A percentile compares a stretch with the other conserved stretches of the same genome.
phyloP scores from a whole-genome alignment of 2,329 filamentous ascomycete species.

The Talaromyces verruculosus region DNA sequence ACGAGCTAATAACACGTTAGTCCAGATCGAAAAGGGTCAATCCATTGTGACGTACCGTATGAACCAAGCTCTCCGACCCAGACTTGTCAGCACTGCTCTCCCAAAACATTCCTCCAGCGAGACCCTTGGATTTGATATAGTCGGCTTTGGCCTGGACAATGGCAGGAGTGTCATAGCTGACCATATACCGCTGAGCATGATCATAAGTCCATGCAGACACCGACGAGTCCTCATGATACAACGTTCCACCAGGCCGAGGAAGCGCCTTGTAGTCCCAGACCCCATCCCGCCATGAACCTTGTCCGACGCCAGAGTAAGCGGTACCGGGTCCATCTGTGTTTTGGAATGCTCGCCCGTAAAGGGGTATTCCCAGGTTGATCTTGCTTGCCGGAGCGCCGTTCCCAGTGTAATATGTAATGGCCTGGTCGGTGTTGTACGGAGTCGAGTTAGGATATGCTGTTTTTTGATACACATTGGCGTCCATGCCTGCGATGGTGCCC shows the following conservation, averaged over 20 bases:
- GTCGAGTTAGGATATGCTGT: constrained; percentile 61
- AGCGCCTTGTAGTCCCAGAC: constrained; percentile 78
- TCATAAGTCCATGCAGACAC: constrained; percentile 70
- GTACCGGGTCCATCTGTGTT: constrained; percentile 73
- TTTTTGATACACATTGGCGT: constrained; percentile 69
- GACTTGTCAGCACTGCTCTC: constrained; percentile 77
- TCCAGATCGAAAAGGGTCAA: neutral
- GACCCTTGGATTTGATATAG: constrained; percentile 61
- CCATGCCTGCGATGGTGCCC: constrained; percentile 17
- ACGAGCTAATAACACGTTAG: constrained; percentile 31
- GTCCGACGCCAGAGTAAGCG: constrained; percentile 69
- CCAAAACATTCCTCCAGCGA: constrained; percentile 98
- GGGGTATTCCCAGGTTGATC: constrained; percentile 84
- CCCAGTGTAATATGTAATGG: constrained; percentile 68
- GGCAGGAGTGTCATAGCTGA: constrained; percentile 70
- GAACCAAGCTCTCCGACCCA: constrained; percentile 66
- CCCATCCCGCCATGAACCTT: constrained; percentile 71
- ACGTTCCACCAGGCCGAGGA: constrained; percentile 64
- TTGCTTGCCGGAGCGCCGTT: constrained; percentile 67
- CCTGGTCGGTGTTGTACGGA: constrained; percentile 73
- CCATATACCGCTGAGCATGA: constrained; percentile 57
- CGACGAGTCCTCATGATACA: constrained; percentile 59
- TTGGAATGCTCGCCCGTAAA: constrained; percentile 85
- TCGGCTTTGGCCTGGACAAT: constrained; percentile 60
- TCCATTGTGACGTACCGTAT: constrained; percentile 40